phyloP scores from a whole-genome alignment of 805 yeast species.

The Metschnikowia chrysomelidarum region DNA sequence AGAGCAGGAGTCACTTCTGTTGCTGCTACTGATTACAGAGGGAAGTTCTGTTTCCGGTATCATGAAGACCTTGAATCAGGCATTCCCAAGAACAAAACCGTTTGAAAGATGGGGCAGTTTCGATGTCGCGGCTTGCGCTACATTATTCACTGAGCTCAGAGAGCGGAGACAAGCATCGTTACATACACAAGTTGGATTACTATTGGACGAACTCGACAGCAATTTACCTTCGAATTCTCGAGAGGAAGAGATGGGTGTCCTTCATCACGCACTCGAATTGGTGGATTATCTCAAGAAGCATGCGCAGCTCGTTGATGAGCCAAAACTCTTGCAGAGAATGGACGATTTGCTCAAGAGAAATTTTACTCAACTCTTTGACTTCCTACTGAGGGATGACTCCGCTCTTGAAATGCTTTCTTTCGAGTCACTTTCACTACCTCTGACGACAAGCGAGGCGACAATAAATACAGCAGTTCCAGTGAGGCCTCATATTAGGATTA shows the following conservation, averaged over 20 bases:
- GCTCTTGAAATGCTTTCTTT: too few species aligned
- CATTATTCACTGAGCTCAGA: constrained; percentile 1
- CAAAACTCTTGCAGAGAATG: too few species aligned
- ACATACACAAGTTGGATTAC: neutral
- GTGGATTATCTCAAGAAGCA: constrained; percentile 2
- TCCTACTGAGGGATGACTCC: too few species aligned
- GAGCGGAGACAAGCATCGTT: neutral
- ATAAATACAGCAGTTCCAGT: constrained; percentile 14
- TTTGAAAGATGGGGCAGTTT: constrained; percentile 16
- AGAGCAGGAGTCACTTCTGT: constrained; percentile 5
- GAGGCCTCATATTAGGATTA: constrained; percentile 14
- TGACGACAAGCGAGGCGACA: too few species aligned
- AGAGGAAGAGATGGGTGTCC: neutral
- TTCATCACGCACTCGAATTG: constrained; percentile 6
- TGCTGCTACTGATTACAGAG: constrained; percentile 1
- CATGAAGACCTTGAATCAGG: constrained; percentile 1
- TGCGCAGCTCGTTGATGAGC: too few species aligned
- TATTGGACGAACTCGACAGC: constrained; percentile 1
- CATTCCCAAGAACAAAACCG: constrained; percentile 1
- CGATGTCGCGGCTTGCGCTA: neutral
- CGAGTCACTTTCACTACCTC: too few species aligned
- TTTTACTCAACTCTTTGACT: too few species aligned
- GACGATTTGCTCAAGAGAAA: too few species aligned
- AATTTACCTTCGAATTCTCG: neutral
- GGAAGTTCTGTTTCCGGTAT: constrained; percentile 1